phyloP scores from a whole-genome alignment of 208 protist species.

The Borovskyia barvae region DNA sequence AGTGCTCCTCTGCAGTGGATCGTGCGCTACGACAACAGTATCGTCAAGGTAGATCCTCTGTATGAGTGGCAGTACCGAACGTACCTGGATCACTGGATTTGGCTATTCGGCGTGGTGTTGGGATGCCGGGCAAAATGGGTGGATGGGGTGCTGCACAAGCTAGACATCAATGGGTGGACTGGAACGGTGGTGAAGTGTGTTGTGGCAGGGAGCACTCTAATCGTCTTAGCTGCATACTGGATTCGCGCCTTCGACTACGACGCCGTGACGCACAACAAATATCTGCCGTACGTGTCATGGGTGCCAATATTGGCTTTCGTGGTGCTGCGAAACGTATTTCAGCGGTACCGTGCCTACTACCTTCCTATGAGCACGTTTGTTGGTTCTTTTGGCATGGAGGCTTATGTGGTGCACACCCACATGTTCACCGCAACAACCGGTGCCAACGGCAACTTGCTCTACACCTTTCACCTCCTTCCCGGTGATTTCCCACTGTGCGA shows the following conservation, averaged over 20 bases:
- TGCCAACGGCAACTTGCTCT: constrained; percentile 33
- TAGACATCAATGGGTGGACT: constrained; percentile 23
- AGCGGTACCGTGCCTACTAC: constrained; percentile 34
- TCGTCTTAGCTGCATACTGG: constrained; percentile 28
- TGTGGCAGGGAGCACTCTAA: constrained; percentile 8
- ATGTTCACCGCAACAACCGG: constrained; percentile 56
- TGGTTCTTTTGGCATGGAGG: constrained; percentile 84
- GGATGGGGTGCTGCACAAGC: constrained; percentile 22
- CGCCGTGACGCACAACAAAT: constrained; percentile 62
- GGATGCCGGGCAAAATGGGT: constrained; percentile 34
- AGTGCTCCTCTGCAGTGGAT: constrained; percentile 44
- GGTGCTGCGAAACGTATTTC: constrained; percentile 66
- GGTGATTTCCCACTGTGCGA: constrained; percentile 27
- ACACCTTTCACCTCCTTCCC: constrained; percentile 29
- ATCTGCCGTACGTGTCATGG: constrained; percentile 74
- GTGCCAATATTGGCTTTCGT: constrained; percentile 65
- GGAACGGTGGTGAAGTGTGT: constrained; percentile 21
- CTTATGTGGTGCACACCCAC: constrained; percentile 82
- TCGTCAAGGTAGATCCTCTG: constrained; percentile 25
- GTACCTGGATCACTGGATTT: constrained; percentile 74
- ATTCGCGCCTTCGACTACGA: constrained; percentile 13
- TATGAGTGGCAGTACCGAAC: constrained; percentile 84
- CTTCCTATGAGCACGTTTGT: constrained; percentile 45
- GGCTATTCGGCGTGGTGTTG: constrained; percentile 73
- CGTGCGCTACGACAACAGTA: constrained; percentile 48